These are phyloP conservation scores for Xylariaceae sp. DNA, from an alignment of 2,329 filamentous ascomycete genomes.

Conservation along the genomic window DNA sequence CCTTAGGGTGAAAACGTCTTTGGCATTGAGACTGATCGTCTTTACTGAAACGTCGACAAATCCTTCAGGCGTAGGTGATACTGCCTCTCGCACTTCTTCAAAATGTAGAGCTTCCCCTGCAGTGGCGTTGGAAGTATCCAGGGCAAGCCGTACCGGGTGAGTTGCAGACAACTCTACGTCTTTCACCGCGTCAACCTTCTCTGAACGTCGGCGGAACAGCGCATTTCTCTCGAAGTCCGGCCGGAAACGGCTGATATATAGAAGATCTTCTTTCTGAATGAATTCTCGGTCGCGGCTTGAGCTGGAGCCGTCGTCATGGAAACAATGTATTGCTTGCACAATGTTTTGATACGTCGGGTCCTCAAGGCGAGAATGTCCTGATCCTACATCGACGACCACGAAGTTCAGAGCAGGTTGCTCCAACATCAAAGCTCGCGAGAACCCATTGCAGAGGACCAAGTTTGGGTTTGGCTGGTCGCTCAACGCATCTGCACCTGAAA, in stretches of 20 bases:
- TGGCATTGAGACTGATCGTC: conserved; percentile 22
- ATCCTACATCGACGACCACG: conserved; percentile 9
- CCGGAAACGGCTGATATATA: neutral
- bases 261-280: neutral
- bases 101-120: conserved; percentile 17
- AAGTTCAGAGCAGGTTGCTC: conserved; percentile 10
- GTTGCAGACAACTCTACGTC: too few relatives aligned
- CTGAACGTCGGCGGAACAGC: neutral
- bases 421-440: conserved; percentile 7
- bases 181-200: neutral
- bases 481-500: conserved; percentile 1
- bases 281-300: neutral
- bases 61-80: neutral
- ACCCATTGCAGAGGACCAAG: conserved; percentile 3
- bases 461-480: neutral
- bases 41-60: conserved; percentile 5
- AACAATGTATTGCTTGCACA: neutral
- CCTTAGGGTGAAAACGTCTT: conserved; percentile 19
- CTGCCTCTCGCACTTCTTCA: conserved; percentile 6
- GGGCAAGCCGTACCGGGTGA: too few relatives aligned
- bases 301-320: neutral
- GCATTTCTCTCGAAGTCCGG: neutral
- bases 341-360: neutral
- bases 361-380: too few relatives aligned
- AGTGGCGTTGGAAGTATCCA: too few relatives aligned